Conservation (phyloP, 2,329 filamentous ascomycete species). For the Aspergillus aculeatinus region DNA sequence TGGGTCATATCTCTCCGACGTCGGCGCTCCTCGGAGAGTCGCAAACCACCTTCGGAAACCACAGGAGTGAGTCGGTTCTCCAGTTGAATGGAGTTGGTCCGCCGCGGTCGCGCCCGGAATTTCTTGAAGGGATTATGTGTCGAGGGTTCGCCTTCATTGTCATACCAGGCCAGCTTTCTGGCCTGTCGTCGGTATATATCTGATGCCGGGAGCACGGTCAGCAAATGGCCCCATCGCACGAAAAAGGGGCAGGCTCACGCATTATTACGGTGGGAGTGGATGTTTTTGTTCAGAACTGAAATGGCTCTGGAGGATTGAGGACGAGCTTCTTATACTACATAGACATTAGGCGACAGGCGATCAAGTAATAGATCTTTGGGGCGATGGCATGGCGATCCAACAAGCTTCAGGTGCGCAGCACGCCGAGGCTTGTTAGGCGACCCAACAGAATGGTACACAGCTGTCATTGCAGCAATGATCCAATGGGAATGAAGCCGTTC, state of each 20-base stretch:
- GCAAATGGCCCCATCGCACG: background rate
- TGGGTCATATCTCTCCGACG: conserved; percentile 27
- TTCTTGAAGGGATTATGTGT: conserved; percentile 46
- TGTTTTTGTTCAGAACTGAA: background rate
- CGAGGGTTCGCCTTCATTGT: conserved; percentile 37
- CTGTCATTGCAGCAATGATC: background rate
- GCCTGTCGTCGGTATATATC: conserved; percentile 43
- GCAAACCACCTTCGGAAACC: conserved; percentile 26
- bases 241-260: background rate
- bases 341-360: background rate
- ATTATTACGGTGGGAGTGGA: background rate
- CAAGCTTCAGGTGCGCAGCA: background rate
- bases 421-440: background rate
- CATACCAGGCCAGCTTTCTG: conserved; percentile 43
- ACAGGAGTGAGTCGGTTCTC: conserved; percentile 27
- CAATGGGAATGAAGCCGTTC: background rate
- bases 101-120: conserved; percentile 30
- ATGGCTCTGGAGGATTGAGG: background rate
- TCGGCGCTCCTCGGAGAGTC: conserved; percentile 23
- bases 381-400: background rate
- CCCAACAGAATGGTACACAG: background rate
- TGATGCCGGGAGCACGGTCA: conserved; percentile 19
- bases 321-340: background rate
- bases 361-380: background rate
- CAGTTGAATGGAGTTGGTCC: conserved; percentile 31